Conservation (phyloP, 2,329 filamentous ascomycete species). For the Penicillium hordei region DNA sequence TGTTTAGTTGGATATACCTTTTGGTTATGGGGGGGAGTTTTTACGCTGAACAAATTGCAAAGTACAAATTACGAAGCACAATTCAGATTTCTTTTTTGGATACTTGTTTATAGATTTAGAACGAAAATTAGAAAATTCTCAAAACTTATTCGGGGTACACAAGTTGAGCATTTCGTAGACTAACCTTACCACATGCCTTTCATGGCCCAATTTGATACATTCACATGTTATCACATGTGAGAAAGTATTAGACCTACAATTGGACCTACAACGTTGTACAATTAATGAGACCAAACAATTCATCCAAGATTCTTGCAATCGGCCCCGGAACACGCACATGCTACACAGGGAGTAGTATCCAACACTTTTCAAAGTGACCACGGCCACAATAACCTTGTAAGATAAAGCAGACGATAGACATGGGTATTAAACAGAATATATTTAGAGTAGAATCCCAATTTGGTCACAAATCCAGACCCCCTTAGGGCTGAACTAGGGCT, state of each 20-base stretch:
- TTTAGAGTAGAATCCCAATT: background rate
- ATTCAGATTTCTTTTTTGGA: background rate
- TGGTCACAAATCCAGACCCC: background rate
- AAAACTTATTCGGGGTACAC: background rate
- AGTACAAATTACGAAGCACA: slow-evolving; percentile 2
- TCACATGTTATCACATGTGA: background rate
- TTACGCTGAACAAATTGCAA: slow-evolving; percentile 6
- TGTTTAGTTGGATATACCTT: slow-evolving; percentile 11
- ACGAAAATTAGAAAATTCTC: background rate
- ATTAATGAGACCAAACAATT: too few relatives aligned
- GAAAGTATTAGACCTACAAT: background rate
- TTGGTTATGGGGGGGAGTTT: slow-evolving; percentile 7
- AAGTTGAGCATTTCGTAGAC: background rate
- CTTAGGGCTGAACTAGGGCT: background rate
- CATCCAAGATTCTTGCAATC: background rate
- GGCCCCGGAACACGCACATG: background rate
- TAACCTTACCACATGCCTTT: background rate
- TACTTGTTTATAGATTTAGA: background rate
- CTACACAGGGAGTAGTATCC: background rate
- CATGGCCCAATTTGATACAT: background rate
- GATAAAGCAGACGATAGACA: background rate
- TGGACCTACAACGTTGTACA: background rate
- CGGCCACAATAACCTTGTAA: background rate
- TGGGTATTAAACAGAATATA: background rate
- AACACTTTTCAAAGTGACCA: background rate